Percentiles rank a stretch among this genome's conserved stretches.
Conservation (phyloP, 2,329 filamentous ascomycete species). For the Colletotrichum eremochloae region DNA sequence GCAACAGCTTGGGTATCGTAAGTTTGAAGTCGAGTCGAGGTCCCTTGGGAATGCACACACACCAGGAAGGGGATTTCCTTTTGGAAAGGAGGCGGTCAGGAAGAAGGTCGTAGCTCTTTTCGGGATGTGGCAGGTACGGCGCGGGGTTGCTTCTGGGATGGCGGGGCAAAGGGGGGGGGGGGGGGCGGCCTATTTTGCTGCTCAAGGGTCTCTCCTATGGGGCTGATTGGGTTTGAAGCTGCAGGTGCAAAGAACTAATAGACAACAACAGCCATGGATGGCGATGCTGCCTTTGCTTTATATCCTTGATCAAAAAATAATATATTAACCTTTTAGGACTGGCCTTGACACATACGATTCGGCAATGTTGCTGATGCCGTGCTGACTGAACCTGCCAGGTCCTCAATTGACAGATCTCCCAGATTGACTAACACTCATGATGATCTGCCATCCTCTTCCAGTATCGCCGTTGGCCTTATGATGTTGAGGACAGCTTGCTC, state of each 20-base stretch:
- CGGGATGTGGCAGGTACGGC: conserved; percentile 36
- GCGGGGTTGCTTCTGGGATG: conserved; percentile 39
- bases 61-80: not conserved
- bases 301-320: not conserved
- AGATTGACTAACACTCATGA: not conserved
- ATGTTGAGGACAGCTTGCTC: conserved; percentile 12
- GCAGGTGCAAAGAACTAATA: conserved; percentile 12
- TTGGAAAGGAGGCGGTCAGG: conserved; percentile 5
- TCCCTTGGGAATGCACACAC: not conserved
- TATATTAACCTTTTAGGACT: not conserved
- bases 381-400: not conserved
- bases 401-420: conserved; percentile 23
- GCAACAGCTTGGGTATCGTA: not conserved
- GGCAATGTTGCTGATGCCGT: not conserved
- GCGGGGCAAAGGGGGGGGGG: conserved; percentile 36
- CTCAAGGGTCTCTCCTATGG: conserved; percentile 20
- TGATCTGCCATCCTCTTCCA: conserved; percentile 35
- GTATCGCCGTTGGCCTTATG: not conserved
- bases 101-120: conserved; percentile 25
- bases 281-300: conserved; percentile 6
- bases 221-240: conserved; percentile 6
- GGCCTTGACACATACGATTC: not conserved
- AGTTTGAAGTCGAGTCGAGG: not conserved
- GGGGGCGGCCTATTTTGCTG: conserved; percentile 7
- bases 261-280: not conserved